Percentiles rank a stretch among this genome's conserved stretches.
phyloP scores from a whole-genome alignment of 2,329 filamentous ascomycete genomes.

The Penicillium sp. region DNA sequence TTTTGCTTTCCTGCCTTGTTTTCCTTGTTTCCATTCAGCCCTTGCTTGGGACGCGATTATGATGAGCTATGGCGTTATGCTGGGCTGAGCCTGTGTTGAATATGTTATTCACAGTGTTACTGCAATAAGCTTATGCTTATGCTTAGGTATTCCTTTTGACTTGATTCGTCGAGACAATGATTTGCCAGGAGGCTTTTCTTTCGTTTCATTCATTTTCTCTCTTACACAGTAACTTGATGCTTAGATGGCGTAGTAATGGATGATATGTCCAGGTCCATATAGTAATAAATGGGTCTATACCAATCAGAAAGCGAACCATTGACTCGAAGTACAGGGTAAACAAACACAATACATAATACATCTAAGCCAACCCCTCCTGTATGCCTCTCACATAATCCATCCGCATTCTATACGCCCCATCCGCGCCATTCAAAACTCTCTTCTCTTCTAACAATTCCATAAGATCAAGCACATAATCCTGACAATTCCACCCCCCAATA shows the following conservation, averaged over 20 bases:
- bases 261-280: too few relatives aligned
- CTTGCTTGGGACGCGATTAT: constrained; percentile 11
- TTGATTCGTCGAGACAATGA: neutral
- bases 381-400: constrained; percentile 3
- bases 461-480: constrained; percentile 30
- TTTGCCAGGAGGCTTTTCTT: neutral
- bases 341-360: neutral
- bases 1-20: neutral
- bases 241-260: neutral
- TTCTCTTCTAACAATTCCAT: constrained; percentile 18
- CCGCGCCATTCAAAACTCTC: constrained; percentile 9
- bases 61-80: constrained; percentile 18
- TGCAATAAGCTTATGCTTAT: neutral
- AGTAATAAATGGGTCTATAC: too few relatives aligned
- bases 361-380: constrained; percentile 9
- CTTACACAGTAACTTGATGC: neutral
- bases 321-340: neutral
- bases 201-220: neutral
- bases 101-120: neutral
- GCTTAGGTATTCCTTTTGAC: neutral
- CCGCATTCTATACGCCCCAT: constrained; percentile 4
- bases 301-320: neutral
- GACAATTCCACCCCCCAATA: constrained; percentile 24
- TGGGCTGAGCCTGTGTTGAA: neutral
- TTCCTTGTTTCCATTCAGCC: neutral